Conservation (phyloP, 352 stramenopile genomes). For the Phytopythium litorale region DNA sequence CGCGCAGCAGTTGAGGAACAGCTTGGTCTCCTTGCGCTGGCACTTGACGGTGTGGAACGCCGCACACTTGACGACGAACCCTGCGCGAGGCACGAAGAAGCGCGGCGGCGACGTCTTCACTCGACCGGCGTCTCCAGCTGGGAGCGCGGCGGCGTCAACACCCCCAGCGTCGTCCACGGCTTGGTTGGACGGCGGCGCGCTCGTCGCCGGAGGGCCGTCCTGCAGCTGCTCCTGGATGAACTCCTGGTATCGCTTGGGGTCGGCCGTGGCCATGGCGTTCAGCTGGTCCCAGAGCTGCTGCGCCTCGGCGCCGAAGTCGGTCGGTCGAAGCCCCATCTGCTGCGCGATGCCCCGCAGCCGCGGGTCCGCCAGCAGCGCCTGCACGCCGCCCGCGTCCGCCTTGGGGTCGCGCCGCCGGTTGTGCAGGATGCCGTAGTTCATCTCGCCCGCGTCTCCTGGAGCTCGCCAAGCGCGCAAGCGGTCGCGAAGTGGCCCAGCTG, state of each 20-base stretch:
- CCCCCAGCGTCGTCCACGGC: not conserved
- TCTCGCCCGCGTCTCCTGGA: slow-evolving; percentile 10
- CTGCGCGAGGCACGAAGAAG: slow-evolving; percentile 62
- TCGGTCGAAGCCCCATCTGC: slow-evolving; percentile 73
- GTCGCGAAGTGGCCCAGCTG: not conserved
- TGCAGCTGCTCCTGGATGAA: slow-evolving; percentile 85
- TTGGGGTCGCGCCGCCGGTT: slow-evolving; percentile 48
- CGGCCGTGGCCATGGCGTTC: slow-evolving; percentile 62
- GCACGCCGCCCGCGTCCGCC: slow-evolving; percentile 15
- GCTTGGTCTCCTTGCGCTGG: slow-evolving; percentile 56
- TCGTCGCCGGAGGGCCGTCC: slow-evolving; percentile 34
- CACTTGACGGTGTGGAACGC: slow-evolving; percentile 56
- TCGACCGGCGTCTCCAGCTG: not conserved
- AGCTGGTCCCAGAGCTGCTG: slow-evolving; percentile 71
- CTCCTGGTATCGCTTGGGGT: slow-evolving; percentile 65
- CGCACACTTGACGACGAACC: slow-evolving; percentile 76
- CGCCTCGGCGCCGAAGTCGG: slow-evolving; percentile 64
- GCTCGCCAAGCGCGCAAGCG: not conserved
- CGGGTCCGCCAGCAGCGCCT: slow-evolving; percentile 44
- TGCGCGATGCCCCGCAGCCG: slow-evolving; percentile 77
- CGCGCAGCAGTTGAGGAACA: slow-evolving; percentile 80
- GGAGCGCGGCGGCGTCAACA: not conserved
- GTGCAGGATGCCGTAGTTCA: slow-evolving; percentile 87
- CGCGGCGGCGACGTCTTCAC: slow-evolving; percentile 14
- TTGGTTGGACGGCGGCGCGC: not conserved